These are phyloP conservation scores for Phialophora chinensis DNA, from an alignment of 2,329 filamentous ascomycete genomes.

Conservation along the genomic window DNA sequence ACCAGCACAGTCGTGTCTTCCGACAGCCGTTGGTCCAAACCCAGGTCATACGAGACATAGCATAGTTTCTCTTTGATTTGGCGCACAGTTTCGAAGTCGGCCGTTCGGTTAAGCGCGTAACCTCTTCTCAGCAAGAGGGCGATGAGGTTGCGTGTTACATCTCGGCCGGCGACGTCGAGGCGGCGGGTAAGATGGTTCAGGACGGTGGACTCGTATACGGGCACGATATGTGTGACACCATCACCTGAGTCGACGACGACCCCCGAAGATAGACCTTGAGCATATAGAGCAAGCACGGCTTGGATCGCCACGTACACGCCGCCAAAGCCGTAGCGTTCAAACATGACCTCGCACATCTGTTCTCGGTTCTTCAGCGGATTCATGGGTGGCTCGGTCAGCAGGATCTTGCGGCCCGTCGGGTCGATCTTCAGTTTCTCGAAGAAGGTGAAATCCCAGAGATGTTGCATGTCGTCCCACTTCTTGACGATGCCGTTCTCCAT, in stretches of 20 bases:
- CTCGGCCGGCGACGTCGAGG: slow-evolving; percentile 92
- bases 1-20: slow-evolving; percentile 98
- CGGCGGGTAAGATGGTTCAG: slow-evolving; percentile 94
- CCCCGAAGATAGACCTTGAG: slow-evolving; percentile 88
- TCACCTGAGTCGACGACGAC: slow-evolving; percentile 99
- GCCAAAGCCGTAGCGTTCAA: slow-evolving; percentile 93
- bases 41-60: slow-evolving; percentile 97
- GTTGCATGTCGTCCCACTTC: slow-evolving; percentile 99
- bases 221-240: slow-evolving; percentile 97
- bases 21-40: slow-evolving; percentile 91
- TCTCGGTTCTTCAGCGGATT: slow-evolving; percentile 96
- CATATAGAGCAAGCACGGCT: slow-evolving; percentile 92
- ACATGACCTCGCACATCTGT: slow-evolving; percentile 99
- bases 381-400: slow-evolving; percentile 96
- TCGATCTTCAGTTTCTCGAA: slow-evolving; percentile 96
- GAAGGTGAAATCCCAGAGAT: slow-evolving; percentile 99
- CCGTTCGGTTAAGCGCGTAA: slow-evolving; percentile 96
- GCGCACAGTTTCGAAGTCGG: slow-evolving; percentile 97
- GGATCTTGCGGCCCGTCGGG: slow-evolving; percentile 89
- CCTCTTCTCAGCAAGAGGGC: slow-evolving; percentile 89
- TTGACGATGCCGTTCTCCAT: slow-evolving; percentile 99
- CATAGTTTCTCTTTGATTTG: slow-evolving; percentile 99
- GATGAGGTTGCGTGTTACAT: slow-evolving; percentile 98
- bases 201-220: slow-evolving; percentile 97
- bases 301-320: slow-evolving; percentile 98